Percentiles rank a stretch among this genome's conserved stretches.
Evolutionary conservation across 2,329 filamentous ascomycete species (phyloP).

Genomic region (Beauveria caledonica): DNA sequence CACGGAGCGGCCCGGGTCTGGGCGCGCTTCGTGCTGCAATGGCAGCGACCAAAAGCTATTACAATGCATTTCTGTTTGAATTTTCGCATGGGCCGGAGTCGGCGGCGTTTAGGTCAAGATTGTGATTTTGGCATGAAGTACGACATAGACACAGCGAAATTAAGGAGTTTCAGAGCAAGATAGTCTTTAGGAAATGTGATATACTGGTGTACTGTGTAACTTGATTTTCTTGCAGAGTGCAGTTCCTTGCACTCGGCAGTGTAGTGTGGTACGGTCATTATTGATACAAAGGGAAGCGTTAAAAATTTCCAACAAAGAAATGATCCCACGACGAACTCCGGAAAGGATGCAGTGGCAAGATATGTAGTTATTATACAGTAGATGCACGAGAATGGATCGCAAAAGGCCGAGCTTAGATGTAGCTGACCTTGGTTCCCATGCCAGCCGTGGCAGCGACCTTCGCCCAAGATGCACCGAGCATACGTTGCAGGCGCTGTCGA

Average conservation of each 20-base stretch:
- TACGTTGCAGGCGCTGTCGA: conserved; percentile 62
- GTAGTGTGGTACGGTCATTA: conserved; percentile 8
- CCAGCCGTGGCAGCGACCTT: conserved; percentile 80
- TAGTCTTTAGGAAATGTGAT: not conserved
- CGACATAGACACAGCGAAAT: not conserved
- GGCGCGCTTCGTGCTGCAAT: conserved; percentile 14
- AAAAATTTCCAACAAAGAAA: conserved; percentile 3
- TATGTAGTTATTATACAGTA: conserved; percentile 17
- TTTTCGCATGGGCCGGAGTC: conserved; percentile 9
- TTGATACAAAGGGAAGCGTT: conserved; percentile 12
- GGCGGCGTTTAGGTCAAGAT: conserved; percentile 6
- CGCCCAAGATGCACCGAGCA: conserved; percentile 64
- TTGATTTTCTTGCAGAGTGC: not conserved
- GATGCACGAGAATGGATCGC: conserved; percentile 10
- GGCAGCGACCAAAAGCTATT: not conserved
- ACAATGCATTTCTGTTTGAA: not conserved
- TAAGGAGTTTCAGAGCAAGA: not conserved
- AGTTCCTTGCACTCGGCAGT: not conserved
- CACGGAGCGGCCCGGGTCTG: conserved; percentile 41
- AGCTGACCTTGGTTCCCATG: conserved; percentile 96
- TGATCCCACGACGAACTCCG: conserved; percentile 7
- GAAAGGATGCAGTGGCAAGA: conserved; percentile 12
- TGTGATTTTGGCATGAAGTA: not conserved
- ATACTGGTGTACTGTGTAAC: conserved; percentile 4
- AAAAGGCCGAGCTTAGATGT: conserved; percentile 55